Evolutionary conservation across 495 filamentous ascomycete genomes (phyloP), one percentile per base, ranked within the genome.

Genomic region (Penicillium verhagenii): DNA sequence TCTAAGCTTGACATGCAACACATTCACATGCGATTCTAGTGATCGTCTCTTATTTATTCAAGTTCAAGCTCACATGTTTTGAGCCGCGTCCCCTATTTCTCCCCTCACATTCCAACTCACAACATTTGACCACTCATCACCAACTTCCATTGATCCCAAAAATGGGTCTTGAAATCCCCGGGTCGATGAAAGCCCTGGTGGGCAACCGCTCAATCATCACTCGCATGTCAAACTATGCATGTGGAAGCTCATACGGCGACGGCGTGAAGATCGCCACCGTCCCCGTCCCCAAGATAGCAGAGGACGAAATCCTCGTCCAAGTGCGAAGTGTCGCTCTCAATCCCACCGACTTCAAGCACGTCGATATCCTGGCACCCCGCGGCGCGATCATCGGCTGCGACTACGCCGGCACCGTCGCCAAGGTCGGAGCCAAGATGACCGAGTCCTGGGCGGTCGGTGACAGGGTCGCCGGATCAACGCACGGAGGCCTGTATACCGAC

Each of bases 291-390:
- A 49, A 55, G 10, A 51, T 75, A 18, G 57, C 53, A 3, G 63
- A 68, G 6, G 71, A 76, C 29, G 74, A 79, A 51, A 55, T 82
- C 35, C 69, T 81, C 42, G 70, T 82, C 57, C 74, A 68, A 47
- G 73, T 64, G 20, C 58, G 65, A 6, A 65, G 66, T 21, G 72
- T 79, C 35, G 80, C 77, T 1, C 60, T 82, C 24, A 84, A 84
- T 48, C 80, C 81, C n/a, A 81, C 72, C 4, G 81, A 80, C 66
- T 81, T 73, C 70, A 84, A 84, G 59, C 69, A 75, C 28, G 59
- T 82, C 25, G 74, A 78, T 39, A n/a, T 50, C 2, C 18, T 64
- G 5, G 54, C 58, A 11, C 57, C 63, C 2, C 49, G 33, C 1
- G 66, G 66, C n/a, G 50, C 64, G 29, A 73, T 78, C 23, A 69